A percentile compares a stretch with the other conserved stretches of the same genome.
Conservation (phyloP, 1,284 basidiomycete genomes). For the Heterobasidion parviporum region DNA sequence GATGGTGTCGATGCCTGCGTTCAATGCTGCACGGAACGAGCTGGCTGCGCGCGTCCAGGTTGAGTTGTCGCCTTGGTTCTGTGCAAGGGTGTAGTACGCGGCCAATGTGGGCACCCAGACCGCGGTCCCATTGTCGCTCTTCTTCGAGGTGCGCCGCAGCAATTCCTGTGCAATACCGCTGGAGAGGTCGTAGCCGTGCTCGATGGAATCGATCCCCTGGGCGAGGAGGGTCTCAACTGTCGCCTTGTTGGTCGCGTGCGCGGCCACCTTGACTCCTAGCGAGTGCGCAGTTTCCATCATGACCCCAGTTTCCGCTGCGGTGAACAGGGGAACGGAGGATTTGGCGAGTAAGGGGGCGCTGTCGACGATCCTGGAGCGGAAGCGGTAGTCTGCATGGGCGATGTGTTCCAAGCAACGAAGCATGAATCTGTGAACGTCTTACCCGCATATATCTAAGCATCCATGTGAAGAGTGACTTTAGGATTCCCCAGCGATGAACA, state of each 20-base stretch:
- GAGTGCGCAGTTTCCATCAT: constrained; percentile 46
- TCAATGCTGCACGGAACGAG: constrained; percentile 39
- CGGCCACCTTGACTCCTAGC: constrained; percentile 51
- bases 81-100: constrained; percentile 31
- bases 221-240: constrained; percentile 23
- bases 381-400: constrained; percentile 38
- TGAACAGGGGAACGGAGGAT: constrained; percentile 36
- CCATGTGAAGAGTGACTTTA: not conserved
- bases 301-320: constrained; percentile 34
- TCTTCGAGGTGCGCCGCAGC: not conserved
- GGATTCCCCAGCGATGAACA: not conserved
- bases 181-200: constrained; percentile 33
- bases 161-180: constrained; percentile 21
- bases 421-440: constrained; percentile 5
- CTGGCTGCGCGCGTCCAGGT: constrained; percentile 30
- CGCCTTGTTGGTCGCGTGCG: constrained; percentile 37
- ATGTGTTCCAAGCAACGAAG: not conserved
- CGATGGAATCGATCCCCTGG: constrained; percentile 37
- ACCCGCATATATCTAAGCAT: constrained; percentile 43
- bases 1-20: constrained; percentile 33
- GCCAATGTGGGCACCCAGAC: constrained; percentile 57
- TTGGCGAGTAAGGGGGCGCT: constrained; percentile 29
- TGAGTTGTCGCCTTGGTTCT: constrained; percentile 13
- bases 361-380: constrained; percentile 32
- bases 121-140: constrained; percentile 12